Evolutionary conservation across 257 asterid genomes (phyloP).

Genomic region (Nicotiana undulata): DNA sequence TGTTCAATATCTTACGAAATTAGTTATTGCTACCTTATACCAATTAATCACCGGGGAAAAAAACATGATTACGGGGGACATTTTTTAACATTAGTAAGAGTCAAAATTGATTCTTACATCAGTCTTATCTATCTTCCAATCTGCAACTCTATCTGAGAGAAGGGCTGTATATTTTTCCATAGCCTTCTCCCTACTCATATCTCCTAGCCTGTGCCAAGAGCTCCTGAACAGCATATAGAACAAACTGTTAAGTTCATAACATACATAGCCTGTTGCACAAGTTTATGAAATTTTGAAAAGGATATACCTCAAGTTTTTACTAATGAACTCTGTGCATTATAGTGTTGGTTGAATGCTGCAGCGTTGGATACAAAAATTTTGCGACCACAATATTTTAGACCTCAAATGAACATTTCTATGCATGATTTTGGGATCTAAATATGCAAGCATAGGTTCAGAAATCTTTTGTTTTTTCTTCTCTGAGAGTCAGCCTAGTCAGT

Average conservation of each 20-base stretch:
- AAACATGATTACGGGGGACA: no score
- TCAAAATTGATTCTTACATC: background rate
- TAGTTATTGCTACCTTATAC: background rate
- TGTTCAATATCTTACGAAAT: background rate
- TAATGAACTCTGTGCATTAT: background rate
- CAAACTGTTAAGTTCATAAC: background rate
- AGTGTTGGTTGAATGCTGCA: background rate
- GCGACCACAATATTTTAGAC: no score
- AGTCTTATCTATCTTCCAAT: slow-evolving; percentile 34
- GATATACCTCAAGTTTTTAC: background rate
- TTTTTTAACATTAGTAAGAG: background rate
- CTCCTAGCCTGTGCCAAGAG: slow-evolving; percentile 55
- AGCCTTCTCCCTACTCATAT: slow-evolving; percentile 47
- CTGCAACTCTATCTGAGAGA: slow-evolving; percentile 36
- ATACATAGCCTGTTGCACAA: no score
- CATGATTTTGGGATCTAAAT: no score
- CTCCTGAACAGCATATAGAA: slow-evolving; percentile 29
- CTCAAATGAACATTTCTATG: no score
- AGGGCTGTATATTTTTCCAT: slow-evolving; percentile 53
- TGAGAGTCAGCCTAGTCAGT: no score
- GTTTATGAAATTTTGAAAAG: no score
- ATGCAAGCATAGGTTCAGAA: no score
- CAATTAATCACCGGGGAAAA: background rate
- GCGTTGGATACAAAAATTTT: no score
- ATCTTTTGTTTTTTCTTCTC: no score